Evolutionary conservation across 139 green algal species (phyloP), one percentile per base, ranked within the genome.

Genomic region (Closterium sp.): DNA sequence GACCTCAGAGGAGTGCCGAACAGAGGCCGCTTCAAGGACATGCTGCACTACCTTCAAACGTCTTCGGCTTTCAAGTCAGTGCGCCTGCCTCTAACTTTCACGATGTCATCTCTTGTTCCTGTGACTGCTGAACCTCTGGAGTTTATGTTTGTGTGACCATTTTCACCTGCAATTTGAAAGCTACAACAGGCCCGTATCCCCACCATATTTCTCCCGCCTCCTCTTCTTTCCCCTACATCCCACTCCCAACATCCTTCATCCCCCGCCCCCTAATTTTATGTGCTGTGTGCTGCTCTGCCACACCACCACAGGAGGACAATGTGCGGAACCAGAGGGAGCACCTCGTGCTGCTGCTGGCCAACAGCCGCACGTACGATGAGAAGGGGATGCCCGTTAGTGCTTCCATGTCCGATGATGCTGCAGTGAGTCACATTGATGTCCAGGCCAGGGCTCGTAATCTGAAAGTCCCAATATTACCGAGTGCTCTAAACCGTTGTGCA

Each of bases 251-350:
- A 24, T 24, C 30, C 85, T 32, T 22, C 13, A 9, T 28, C 84
- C 84, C 6, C 27, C 27, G n/a, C 27, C 84, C 11, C 11, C 84
- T 87, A 9, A 87, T 31, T 87, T 87, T 0, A 10, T 28, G n/a
- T 87, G n/a, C 29, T 32, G 30, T 38, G 85, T 13, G 2, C 85
- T 24, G 62, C 62, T 34, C 31, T 24, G 86, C 31, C 31, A 34
- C 86, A 22, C 31, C 86, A 89, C 31, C 88, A 13, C 92, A 95
- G 93, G 24, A 79, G 32, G 93, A 94, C 93, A 95, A 92, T 11
- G 93, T 95, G 31, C 86, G 86, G 45, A 95, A 94, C 90, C 93
- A 95, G 89, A 85, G 93, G 29, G 93, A 95, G 90, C 85, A 95
- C 86, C 3, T 94, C 1, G 38, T 94, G 27, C 62, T 95, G 29